Conservation (phyloP, 1,284 basidiomycete genomes). For the Leccinum griseonigrum region DNA sequence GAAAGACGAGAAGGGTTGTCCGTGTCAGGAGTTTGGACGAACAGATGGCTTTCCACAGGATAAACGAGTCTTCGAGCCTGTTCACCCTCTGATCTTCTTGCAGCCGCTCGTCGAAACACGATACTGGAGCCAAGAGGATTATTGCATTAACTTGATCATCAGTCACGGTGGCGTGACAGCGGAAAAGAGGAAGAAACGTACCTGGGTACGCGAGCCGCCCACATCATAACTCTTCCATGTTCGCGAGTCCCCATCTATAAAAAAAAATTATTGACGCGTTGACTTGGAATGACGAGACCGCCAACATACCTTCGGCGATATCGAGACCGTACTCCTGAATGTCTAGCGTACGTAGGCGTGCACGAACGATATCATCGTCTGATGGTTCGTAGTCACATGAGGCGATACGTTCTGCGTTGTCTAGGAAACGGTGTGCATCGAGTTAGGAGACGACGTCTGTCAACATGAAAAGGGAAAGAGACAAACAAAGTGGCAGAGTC, state of each 20-base stretch:
- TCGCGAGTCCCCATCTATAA: constrained; percentile 28
- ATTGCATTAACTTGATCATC: constrained; percentile 63
- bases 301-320: constrained; percentile 42
- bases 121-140: constrained; percentile 67
- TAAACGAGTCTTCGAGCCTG: constrained; percentile 62
- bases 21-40: constrained; percentile 52
- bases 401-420: constrained; percentile 74
- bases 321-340: constrained; percentile 58
- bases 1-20: constrained; percentile 60
- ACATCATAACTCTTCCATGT: constrained; percentile 56
- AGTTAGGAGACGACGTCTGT: constrained; percentile 19
- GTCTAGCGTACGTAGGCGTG: constrained; percentile 89
- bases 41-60: constrained; percentile 61
- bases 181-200: constrained; percentile 26
- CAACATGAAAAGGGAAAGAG: background rate
- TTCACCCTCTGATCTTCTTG: constrained; percentile 61
- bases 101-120: constrained; percentile 66
- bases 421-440: constrained; percentile 45
- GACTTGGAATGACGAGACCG: background rate
- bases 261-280: background rate
- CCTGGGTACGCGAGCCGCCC: constrained; percentile 55
- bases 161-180: constrained; percentile 4
- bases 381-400: constrained; percentile 80
- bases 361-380: constrained; percentile 92
- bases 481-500: constrained; percentile 69